Percentiles rank a stretch among this genome's conserved stretches.
phyloP scores from a whole-genome alignment of 306 rosid species.

The Vigna hirtella region DNA sequence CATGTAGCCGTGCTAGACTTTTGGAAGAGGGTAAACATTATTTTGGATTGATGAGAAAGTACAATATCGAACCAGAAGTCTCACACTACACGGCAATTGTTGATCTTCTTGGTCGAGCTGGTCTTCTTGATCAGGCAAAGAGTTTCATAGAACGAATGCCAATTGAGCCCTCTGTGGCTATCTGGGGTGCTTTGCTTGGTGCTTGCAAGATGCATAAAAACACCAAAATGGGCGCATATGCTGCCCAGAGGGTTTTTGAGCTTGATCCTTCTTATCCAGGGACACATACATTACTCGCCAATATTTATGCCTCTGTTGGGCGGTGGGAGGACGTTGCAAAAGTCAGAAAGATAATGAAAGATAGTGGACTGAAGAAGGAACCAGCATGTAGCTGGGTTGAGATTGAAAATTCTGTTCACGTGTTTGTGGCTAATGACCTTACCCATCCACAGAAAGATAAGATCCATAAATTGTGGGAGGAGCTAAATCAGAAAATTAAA shows the following conservation, averaged over 20 bases:
- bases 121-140: constrained; percentile 59
- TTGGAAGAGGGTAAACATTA: constrained; percentile 52
- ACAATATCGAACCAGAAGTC: constrained; percentile 49
- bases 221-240: constrained; percentile 52
- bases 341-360: constrained; percentile 54
- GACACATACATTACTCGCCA: constrained; percentile 54
- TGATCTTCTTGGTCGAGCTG: constrained; percentile 65
- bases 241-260: constrained; percentile 57
- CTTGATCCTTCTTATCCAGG: constrained; percentile 61
- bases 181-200: constrained; percentile 63
- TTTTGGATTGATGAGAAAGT: constrained; percentile 54
- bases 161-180: constrained; percentile 52
- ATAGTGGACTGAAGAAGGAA: constrained; percentile 58
- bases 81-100: constrained; percentile 53
- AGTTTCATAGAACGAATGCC: constrained; percentile 55
- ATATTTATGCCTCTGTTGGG: constrained; percentile 61
- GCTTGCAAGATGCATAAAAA: constrained; percentile 58
- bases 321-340: constrained; percentile 59
- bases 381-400: constrained; percentile 71
- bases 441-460: constrained; percentile 56
- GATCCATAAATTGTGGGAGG: constrained; percentile 54
- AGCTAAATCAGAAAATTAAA: constrained; percentile 53
- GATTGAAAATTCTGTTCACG: constrained; percentile 54
- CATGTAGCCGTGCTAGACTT: constrained; percentile 64
- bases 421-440: constrained; percentile 52